Evolutionary conservation across 176 grass and related monocot species (phyloP).

Genomic region (Urochloa ruziziensis): DNA sequence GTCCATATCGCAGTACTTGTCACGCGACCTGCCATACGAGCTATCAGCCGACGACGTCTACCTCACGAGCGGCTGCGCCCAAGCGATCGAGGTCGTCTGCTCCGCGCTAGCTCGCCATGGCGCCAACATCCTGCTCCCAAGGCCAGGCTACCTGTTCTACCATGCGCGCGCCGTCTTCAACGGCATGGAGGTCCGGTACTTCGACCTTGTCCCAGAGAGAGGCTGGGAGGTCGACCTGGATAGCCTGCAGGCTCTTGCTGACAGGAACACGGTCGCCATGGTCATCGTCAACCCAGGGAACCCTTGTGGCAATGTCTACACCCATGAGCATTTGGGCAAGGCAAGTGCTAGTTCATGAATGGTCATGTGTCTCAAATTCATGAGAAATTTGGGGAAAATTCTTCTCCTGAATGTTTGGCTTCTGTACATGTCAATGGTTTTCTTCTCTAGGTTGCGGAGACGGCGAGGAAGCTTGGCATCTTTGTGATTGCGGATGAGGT

Average conservation of each 20-base stretch:
- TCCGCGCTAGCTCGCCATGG: conserved; percentile 52
- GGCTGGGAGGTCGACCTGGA: conserved; percentile 73
- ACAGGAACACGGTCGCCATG: conserved; percentile 65
- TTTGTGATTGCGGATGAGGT: conserved; percentile 78
- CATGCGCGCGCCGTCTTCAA: conserved; percentile 49
- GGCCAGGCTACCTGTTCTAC: conserved; percentile 58
- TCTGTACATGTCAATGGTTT: background rate
- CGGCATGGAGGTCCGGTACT: conserved; percentile 62
- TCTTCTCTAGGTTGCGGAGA: conserved; percentile 43
- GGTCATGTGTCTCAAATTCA: no score
- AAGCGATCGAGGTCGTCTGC: conserved; percentile 62
- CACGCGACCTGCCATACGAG: conserved; percentile 45
- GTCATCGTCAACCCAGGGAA: conserved; percentile 77
- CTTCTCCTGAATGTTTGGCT: background rate
- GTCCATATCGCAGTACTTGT: conserved; percentile 53
- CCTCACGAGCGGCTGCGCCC: conserved; percentile 58
- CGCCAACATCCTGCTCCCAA: conserved; percentile 68
- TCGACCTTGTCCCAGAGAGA: conserved; percentile 52
- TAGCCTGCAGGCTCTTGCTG: conserved; percentile 42
- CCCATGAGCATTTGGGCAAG: conserved; percentile 60
- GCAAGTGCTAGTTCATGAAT: background rate
- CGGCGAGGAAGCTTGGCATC: conserved; percentile 60
- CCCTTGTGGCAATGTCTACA: conserved; percentile 77
- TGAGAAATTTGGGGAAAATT: background rate
- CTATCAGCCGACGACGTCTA: conserved; percentile 49